A percentile compares a stretch with the other conserved stretches of the same genome.
phyloP scores from a whole-genome alignment of 2,329 filamentous ascomycete species.

The Nothomitra cinnamomea region DNA sequence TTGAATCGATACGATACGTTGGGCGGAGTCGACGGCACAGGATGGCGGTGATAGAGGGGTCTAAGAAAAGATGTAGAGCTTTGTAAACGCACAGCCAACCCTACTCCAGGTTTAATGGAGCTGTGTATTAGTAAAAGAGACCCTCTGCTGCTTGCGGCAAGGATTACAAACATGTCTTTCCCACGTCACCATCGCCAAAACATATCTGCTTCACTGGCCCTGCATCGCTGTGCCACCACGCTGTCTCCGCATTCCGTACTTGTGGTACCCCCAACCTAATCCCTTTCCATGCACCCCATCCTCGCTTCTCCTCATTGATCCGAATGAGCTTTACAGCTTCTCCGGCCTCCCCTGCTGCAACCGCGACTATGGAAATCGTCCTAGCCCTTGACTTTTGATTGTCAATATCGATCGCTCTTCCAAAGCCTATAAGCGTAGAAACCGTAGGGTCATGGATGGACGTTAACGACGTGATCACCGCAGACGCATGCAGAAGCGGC shows the following conservation, averaged over 20 bases:
- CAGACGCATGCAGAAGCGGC: slow-evolving; percentile 16
- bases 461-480: slow-evolving; percentile 17
- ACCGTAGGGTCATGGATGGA: slow-evolving; percentile 22
- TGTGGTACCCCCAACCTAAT: slow-evolving; percentile 31
- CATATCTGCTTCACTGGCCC: slow-evolving; percentile 36
- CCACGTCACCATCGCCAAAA: slow-evolving; percentile 29
- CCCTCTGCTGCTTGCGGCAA: too few relatives aligned
- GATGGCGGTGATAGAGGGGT: slow-evolving; percentile 20
- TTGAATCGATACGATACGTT: neutral
- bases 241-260: slow-evolving; percentile 30
- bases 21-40: too few relatives aligned
- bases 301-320: slow-evolving; percentile 33
- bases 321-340: slow-evolving; percentile 39
- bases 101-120: slow-evolving; percentile 16
- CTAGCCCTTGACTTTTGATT: slow-evolving; percentile 13
- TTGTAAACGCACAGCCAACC: slow-evolving; percentile 33
- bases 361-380: slow-evolving; percentile 19
- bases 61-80: slow-evolving; percentile 31
- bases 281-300: slow-evolving; percentile 33
- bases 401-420: slow-evolving; percentile 34
- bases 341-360: slow-evolving; percentile 34
- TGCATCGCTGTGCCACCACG: slow-evolving; percentile 37
- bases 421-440: slow-evolving; percentile 35
- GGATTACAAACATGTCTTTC: slow-evolving; percentile 9
- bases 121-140: neutral